These are phyloP conservation scores for Rhazya stricta DNA, from an alignment of 257 asterid genomes.

Conservation along the genomic window DNA sequence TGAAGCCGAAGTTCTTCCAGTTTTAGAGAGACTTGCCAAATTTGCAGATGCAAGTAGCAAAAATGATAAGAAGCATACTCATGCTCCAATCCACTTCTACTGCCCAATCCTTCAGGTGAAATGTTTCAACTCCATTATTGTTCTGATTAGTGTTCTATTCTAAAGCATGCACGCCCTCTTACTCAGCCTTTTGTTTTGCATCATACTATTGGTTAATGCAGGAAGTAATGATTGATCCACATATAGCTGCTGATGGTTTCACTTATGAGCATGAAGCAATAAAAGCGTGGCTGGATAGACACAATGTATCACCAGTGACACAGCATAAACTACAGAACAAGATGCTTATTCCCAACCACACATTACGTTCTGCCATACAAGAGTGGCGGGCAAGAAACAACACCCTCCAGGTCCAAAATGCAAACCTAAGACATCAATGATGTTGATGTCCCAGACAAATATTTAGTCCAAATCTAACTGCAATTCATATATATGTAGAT, in stretches of 20 bases:
- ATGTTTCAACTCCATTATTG: too few species aligned
- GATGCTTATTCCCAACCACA: background rate
- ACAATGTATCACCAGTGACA: constrained; percentile 60
- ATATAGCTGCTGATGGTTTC: constrained; percentile 81
- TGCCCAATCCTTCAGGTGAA: too few species aligned
- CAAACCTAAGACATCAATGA: too few species aligned
- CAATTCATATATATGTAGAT: too few species aligned
- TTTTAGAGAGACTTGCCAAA: constrained; percentile 49
- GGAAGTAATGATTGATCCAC: constrained; percentile 78
- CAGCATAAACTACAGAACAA: too few species aligned
- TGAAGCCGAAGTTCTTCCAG: constrained; percentile 57
- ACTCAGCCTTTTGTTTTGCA: too few species aligned
- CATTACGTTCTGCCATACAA: background rate
- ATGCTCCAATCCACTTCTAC: constrained; percentile 54
- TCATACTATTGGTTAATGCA: constrained; percentile 24
- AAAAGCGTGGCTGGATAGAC: constrained; percentile 42
- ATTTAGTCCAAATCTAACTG: too few species aligned
- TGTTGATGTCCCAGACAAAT: too few species aligned
- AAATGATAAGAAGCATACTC: constrained; percentile 23
- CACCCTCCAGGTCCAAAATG: too few species aligned
- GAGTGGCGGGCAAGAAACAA: too few species aligned
- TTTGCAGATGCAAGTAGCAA: constrained; percentile 42
- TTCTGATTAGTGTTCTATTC: too few species aligned
- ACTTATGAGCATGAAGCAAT: constrained; percentile 81
- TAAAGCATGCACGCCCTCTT: too few species aligned